These are phyloP conservation scores for Carnegiea gigantea DNA, from an alignment of 179 eudicot species.

Conservation along the genomic window DNA sequence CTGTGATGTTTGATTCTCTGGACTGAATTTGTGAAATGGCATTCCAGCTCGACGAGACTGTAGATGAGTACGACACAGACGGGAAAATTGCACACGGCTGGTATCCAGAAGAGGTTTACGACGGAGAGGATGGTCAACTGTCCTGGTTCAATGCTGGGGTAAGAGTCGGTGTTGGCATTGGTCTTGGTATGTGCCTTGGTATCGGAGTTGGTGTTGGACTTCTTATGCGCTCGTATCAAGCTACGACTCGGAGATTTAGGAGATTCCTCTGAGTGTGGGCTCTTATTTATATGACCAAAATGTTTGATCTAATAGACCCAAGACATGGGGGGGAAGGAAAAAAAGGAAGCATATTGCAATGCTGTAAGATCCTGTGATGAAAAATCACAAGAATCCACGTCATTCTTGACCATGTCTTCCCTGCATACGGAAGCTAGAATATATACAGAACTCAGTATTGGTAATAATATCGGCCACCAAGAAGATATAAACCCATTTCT, in stretches of 20 bases:
- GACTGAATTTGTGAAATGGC: neutral
- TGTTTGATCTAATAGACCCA: neutral
- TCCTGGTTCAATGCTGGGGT: constrained; percentile 47
- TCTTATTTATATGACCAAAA: neutral
- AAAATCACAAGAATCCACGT: neutral
- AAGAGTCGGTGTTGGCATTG: constrained; percentile 44
- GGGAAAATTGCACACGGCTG: constrained; percentile 28
- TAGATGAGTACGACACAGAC: constrained; percentile 30
- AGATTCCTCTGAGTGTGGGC: constrained; percentile 21
- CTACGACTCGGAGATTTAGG: constrained; percentile 35
- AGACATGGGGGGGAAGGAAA: neutral
- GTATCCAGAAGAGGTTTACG: constrained; percentile 32
- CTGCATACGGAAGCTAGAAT: neutral
- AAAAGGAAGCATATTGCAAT: neutral
- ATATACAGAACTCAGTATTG: constrained; percentile 18
- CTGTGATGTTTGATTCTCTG: neutral
- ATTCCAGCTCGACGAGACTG: constrained; percentile 31
- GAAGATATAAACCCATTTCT: neutral
- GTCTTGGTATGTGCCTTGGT: constrained; percentile 45
- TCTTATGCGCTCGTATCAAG: constrained; percentile 42
- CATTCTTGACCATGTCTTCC: constrained; percentile 6
- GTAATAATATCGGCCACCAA: constrained; percentile 2
- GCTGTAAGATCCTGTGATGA: neutral
- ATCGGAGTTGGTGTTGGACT: constrained; percentile 45
- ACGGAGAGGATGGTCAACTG: constrained; percentile 39